Evolutionary conservation across 2,329 filamentous ascomycete genomes (phyloP).

Genomic region (Phialocephala sp.): DNA sequence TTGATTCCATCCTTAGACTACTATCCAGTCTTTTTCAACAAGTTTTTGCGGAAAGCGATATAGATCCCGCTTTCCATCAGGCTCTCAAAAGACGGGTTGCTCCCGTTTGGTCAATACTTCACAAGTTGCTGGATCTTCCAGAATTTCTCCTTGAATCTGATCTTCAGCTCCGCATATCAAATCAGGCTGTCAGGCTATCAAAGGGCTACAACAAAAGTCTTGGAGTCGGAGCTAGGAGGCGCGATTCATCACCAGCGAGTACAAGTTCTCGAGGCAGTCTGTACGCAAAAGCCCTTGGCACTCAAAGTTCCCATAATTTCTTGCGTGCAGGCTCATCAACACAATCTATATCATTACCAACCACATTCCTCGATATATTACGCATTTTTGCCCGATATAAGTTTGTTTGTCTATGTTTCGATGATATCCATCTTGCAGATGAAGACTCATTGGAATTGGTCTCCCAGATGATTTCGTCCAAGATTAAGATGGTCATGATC

Average conservation of each 20-base stretch:
- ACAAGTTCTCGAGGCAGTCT: conserved; percentile 28
- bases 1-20: conserved; percentile 66
- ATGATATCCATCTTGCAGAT: conserved; percentile 91
- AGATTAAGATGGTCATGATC: conserved; percentile 76
- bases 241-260: conserved; percentile 37
- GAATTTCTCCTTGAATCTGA: conserved; percentile 67
- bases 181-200: not conserved
- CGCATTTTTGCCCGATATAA: conserved; percentile 81
- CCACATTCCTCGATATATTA: conserved; percentile 85
- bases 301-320: conserved; percentile 63
- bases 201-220: conserved; percentile 38
- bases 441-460: conserved; percentile 85
- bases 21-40: conserved; percentile 70
- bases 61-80: conserved; percentile 67
- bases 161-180: conserved; percentile 15
- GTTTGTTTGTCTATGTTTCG: conserved; percentile 85
- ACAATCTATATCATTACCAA: conserved; percentile 77
- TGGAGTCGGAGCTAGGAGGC: conserved; percentile 30
- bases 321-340: conserved; percentile 62
- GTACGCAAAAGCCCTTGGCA: conserved; percentile 42
- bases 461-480: conserved; percentile 76
- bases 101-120: conserved; percentile 69
- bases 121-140: conserved; percentile 64
- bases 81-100: conserved; percentile 65
- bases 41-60: conserved; percentile 69